These are phyloP conservation scores for Ophiostoma piceae DNA, from an alignment of 2,329 filamentous ascomycete species.

Conservation along the genomic window DNA sequence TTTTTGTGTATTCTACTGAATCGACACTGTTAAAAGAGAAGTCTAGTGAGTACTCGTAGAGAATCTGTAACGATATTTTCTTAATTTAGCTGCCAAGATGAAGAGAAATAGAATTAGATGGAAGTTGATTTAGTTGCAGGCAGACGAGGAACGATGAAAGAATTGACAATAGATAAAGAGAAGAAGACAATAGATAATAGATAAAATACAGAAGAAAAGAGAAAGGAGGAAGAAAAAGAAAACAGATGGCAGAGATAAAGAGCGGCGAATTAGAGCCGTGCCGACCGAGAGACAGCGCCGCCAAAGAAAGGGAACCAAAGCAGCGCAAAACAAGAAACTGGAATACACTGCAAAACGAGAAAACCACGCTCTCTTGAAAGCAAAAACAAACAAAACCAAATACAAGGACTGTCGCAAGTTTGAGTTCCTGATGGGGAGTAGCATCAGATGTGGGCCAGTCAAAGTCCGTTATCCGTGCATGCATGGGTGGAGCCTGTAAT, in stretches of 20 bases:
- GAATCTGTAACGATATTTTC: neutral
- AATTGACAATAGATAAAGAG: too few species aligned
- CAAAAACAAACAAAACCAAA: conserved; percentile 1
- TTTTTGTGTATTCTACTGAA: neutral
- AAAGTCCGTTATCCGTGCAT: conserved; percentile 25
- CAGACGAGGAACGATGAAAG: neutral
- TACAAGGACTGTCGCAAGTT: conserved; percentile 11
- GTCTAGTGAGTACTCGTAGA: neutral
- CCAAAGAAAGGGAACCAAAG: neutral
- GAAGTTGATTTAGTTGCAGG: neutral
- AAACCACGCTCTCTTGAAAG: too few species aligned
- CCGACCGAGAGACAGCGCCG: neutral
- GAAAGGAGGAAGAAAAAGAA: neutral
- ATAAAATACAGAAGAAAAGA: too few species aligned
- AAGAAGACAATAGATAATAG: neutral
- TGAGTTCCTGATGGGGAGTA: conserved; percentile 21
- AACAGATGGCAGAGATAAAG: neutral
- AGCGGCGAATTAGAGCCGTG: neutral
- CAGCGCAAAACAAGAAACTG: neutral
- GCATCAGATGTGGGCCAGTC: conserved; percentile 20
- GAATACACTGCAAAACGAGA: neutral
- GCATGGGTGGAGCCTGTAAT: conserved; percentile 15
- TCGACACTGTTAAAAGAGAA: too few species aligned
- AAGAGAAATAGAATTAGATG: neutral
- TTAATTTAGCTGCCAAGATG: neutral